Percentiles rank a stretch among this genome's conserved stretches.
phyloP scores from a whole-genome alignment of 2,329 filamentous ascomycete genomes.

The Arthrobotrys conoides region DNA sequence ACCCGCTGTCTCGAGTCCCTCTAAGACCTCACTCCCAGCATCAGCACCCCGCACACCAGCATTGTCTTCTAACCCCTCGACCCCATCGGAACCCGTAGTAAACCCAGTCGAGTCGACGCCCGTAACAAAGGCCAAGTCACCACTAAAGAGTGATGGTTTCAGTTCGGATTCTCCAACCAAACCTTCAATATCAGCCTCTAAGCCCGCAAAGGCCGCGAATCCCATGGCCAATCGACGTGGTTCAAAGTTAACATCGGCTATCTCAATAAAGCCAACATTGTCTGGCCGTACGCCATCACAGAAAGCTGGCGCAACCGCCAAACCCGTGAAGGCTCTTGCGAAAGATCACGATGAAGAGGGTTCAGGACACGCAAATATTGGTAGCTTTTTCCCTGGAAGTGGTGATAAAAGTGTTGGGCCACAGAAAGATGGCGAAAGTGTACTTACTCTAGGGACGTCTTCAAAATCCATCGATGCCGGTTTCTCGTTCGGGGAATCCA shows the following conservation, averaged over 20 bases:
- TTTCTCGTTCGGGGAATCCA: constrained; percentile 6
- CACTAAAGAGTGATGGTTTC: not conserved
- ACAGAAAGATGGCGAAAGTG: constrained; percentile 19
- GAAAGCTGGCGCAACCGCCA: constrained; percentile 46
- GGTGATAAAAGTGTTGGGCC: not conserved
- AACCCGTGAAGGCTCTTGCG: constrained; percentile 1
- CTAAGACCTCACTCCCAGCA: constrained; percentile 44
- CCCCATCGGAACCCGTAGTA: not conserved
- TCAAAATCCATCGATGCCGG: not conserved
- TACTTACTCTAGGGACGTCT: constrained; percentile 7
- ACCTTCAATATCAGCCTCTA: not conserved
- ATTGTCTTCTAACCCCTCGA: not conserved
- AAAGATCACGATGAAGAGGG: constrained; percentile 9
- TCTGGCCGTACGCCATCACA: constrained; percentile 44
- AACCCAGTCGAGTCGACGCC: not conserved
- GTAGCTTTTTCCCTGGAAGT: constrained; percentile 23
- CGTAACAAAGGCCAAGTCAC: not conserved
- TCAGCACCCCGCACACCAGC: constrained; percentile 41
- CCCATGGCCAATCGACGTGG: constrained; percentile 42
- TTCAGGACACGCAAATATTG: not conserved
- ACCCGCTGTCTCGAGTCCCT: not conserved
- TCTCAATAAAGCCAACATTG: not conserved
- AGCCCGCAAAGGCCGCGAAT: constrained; percentile 29
- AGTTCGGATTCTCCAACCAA: constrained; percentile 1
- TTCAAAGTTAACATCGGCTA: not conserved